Base-by-base conservation (phyloP, 139 green algal species). In the Chlorella sp. region DNA sequence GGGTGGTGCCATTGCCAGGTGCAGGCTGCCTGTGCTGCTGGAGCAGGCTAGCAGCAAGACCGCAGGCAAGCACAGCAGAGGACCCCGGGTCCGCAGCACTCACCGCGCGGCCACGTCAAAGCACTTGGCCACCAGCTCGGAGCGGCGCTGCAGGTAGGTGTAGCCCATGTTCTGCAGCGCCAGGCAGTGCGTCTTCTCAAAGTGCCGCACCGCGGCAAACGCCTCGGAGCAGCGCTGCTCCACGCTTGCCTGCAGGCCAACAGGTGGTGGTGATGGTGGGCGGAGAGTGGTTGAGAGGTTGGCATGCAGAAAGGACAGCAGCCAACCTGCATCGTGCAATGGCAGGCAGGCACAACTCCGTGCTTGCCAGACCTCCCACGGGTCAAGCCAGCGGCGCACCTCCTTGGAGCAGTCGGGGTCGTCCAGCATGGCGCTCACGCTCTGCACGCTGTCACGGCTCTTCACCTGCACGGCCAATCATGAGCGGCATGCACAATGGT, bases 191-290 rank as follows among this genome's bases (percentile, higher is more conserved):
- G 80, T 85, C 47, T 89, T 76, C 80, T 95, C 92, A 87, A 91
- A 96, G 87, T 91, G 89, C 38, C 82, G 89, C 63, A 97, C 93
- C 36, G 92, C 92, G 55, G 81, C 87, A 86, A 96, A 96, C 1
- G 94, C 94, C 81, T 97, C 94, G 39, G 41, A 87, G 83, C 94
- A 97, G 26, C 93, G 89, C 75, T 57, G 36, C 63, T 95, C 91
- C 67, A 95, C 85, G 4, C 86, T 78, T 21, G 85, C 63, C 75
- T 88, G 82, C 44, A 87, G 78, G 36, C 26, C 56, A 68, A 95
- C 12, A 15, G 13, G 51, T 11, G 51, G 51, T 60, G 11, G 51
- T 9, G 51, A 2, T 60, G 11, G 51, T n/a, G 51, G 51, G 51
- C 21, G 51, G 11, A 21, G 51, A 21, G 11, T 21, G 51, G 51